Evolutionary conservation across 2,329 filamentous ascomycete species (phyloP), one percentile per base, ranked within the genome.

Genomic region (Penicillium griseofulvum): DNA sequence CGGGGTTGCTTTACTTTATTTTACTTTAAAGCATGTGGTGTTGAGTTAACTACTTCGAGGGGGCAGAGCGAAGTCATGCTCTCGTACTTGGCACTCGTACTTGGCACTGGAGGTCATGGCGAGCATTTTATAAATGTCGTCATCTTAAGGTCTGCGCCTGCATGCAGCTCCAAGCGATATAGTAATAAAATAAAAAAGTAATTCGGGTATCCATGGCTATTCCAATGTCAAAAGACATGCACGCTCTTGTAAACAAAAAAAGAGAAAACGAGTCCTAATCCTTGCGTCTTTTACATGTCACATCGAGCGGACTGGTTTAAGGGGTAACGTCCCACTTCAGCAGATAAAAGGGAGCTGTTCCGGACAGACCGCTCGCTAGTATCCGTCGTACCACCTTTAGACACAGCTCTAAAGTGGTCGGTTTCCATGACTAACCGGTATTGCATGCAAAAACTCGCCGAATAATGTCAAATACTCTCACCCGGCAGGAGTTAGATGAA

Each of bases 141-240:
- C 47, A 41, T 49, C 26, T 24, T 49, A 33, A 29, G 22, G 10
- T 43, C 14, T 49, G n/a, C 4, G 1, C 9, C 28, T 50, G 37
- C 37, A 49, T 24, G 19, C 28, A 34, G 37, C 48, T 43, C 7
- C 12, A 26, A 48, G 8, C 5, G 34, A 6, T 31, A 42, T 10
- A 31, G 10, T 5, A 12, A 5, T 24, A 10, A 28, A 29, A 46
- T 31, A 12, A 26, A 38, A 38, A 47, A 34, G 38, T 50, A 24
- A 33, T 39, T 34, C 22, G 52, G 52, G 52, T 54, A 54, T 54
- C 52, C 22, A 16, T 38, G 39, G 39, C 46, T 44, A 39, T 50
- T 45, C 19, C 33, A 39, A 45, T 16, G 39, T 8, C 50, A 44
- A 51, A 51, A 45, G 4, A 28, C 16, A 50, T 44, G 47, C 46